Base-by-base conservation (phyloP, 352 stramenopile species). In the Phytophthora ohioensis region DNA sequence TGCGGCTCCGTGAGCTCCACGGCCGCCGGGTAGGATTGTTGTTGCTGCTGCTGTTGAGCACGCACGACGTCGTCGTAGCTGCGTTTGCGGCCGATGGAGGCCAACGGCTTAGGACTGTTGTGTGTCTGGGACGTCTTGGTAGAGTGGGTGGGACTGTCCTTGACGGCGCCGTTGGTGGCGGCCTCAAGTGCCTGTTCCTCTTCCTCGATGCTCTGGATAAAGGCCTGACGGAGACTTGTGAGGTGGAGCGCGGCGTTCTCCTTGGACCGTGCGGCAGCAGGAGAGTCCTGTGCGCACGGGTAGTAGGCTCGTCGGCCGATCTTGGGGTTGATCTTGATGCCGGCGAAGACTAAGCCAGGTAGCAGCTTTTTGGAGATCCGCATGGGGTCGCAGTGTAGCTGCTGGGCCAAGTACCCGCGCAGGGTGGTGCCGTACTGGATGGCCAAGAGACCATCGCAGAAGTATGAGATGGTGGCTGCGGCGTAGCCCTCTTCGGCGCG, bases 361-460 rank as follows among this genome's bases (percentile, higher is more conserved):
- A 92, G 69, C 31, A 93, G 68, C 67, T 93, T 93, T 80, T 93
- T 93, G 42, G 85, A 93, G 64, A 93, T 88, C 13, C 85, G 78
- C 85, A 93, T 93, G 27, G 85, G 85, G 53, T 90, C 80, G 67
- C 85, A 93, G 64, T 93, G 80, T 1, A 93, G 70, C 48, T 89
- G 76, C 59, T 90, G 77, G 2, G 85, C 85, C 39, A 93, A 70
- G 69, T 89, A 93, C 27, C 83, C 81, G n/a, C 85, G 80, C 34
- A 93, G 69, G 13, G 81, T 91, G 51, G 86, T 91, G 64, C 86
- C 86, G 69, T 90, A 91, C 67, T 90, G 82, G 35, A 94, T 81
- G 31, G 81, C 74, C 31, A 94, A 72, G 34, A 91, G 65, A 8
- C 85, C 85, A 21, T 79, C 69, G 48, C 85, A 81, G 57, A 93